phyloP scores from a whole-genome alignment of 2,329 filamentous ascomycete genomes.

The Monilinia vaccinii-corymbosi region DNA sequence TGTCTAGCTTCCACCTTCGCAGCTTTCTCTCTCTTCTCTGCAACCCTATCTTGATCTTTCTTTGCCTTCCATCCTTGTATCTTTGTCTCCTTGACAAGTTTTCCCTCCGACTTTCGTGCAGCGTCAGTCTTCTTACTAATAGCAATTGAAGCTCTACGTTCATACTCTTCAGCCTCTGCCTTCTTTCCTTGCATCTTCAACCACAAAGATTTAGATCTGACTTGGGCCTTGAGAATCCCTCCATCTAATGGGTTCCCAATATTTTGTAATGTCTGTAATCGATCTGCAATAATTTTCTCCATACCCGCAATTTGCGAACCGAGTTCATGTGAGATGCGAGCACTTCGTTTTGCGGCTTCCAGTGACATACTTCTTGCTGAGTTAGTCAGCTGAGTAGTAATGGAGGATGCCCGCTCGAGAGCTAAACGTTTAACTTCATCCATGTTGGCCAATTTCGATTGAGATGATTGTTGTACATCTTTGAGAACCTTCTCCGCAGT shows the following conservation, averaged over 20 bases:
- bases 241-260: constrained; percentile 36
- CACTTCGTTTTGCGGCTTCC: constrained; percentile 25
- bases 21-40: constrained; percentile 5
- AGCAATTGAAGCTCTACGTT: constrained; percentile 36
- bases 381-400: constrained; percentile 16
- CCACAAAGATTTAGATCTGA: constrained; percentile 49
- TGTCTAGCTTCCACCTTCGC: constrained; percentile 4
- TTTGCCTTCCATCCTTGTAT: not conserved
- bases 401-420: constrained; percentile 17
- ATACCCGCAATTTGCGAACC: constrained; percentile 25
- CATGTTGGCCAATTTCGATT: constrained; percentile 15
- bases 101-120: not conserved
- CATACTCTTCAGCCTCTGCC: constrained; percentile 39
- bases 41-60: not conserved
- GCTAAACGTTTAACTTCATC: constrained; percentile 20
- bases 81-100: not conserved
- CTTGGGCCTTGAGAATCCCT: constrained; percentile 42
- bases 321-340: constrained; percentile 24
- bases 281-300: constrained; percentile 29
- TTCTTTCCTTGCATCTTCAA: constrained; percentile 42
- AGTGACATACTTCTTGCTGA: constrained; percentile 21
- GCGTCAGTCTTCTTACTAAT: constrained; percentile 10
- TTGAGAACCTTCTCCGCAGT: constrained; percentile 18
- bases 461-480: constrained; percentile 17
- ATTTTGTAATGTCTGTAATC: constrained; percentile 31